A percentile compares a stretch with the other conserved stretches of the same genome.
Evolutionary conservation across 805 yeast species (phyloP).

Genomic region (Candida golubevii): DNA sequence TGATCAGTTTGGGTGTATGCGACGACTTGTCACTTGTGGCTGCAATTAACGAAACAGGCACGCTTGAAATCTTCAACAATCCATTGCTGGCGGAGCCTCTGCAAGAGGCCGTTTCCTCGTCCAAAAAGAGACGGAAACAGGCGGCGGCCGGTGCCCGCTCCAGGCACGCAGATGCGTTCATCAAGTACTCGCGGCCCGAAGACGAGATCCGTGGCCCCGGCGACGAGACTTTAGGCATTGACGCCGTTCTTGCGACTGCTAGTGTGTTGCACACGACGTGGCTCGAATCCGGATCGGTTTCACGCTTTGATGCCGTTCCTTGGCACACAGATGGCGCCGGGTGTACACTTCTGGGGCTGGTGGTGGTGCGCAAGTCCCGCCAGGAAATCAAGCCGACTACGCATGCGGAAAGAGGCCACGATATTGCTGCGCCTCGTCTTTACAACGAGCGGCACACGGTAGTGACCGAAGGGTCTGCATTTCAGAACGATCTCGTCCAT

Average conservation of each 20-base stretch:
- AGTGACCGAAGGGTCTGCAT: constrained; percentile 60
- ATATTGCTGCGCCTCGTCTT: constrained; percentile 48
- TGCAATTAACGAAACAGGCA: constrained; percentile 71
- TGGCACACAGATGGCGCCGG: constrained; percentile 40
- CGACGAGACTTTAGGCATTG: constrained; percentile 26
- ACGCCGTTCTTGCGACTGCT: constrained; percentile 21
- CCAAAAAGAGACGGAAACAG: constrained; percentile 43
- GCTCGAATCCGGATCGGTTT: constrained; percentile 57
- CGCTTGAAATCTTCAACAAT: constrained; percentile 63
- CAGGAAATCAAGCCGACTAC: constrained; percentile 40
- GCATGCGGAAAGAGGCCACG: constrained; percentile 45
- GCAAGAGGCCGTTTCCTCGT: constrained; percentile 6
- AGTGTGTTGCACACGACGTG: constrained; percentile 36
- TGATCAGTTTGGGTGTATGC: constrained; percentile 36
- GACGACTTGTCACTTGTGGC: constrained; percentile 36
- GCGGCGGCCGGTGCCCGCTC: constrained; percentile 42
- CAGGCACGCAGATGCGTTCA: constrained; percentile 42
- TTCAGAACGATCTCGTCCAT: constrained; percentile 47
- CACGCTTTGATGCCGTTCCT: constrained; percentile 51
- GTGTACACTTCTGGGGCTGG: constrained; percentile 19
- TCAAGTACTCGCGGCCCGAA: constrained; percentile 47
- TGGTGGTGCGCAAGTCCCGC: constrained; percentile 31
- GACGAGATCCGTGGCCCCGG: constrained; percentile 29
- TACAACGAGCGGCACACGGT: constrained; percentile 61
- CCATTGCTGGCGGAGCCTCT: constrained; percentile 39